Evolutionary conservation across 257 asterid species (phyloP), one percentile per base, ranked within the genome.

Genomic region (Jaltomata sinuosa): DNA sequence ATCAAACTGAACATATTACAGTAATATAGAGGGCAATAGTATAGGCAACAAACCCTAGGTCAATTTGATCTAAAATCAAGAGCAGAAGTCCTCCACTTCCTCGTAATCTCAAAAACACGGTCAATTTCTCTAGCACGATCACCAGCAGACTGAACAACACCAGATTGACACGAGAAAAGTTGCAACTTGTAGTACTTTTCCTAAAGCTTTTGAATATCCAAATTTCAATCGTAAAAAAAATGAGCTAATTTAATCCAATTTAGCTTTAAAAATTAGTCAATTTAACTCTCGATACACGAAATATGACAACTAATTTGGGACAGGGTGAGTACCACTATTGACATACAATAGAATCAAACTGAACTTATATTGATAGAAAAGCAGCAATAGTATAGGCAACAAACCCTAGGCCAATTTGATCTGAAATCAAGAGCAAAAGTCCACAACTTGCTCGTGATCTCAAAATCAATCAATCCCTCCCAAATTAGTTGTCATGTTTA

Each of bases 71-170:
- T 85, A 78, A 97, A 94, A 91, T 97, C 97, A 40, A 94, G 90
- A 68, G 94, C 83, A 49, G 93, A 91, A 16, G 80, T 89, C 90
- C 94, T 87, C 98, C 98, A 97, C 22, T 91, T 91, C 86, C 89
- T 94, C 45, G 92, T 90, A 79, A 97, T 86, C 71, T 87, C 98
- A 52, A 90, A 91, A 34, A 94, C 95, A 19, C 97, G 97, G 88
- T 95, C 99, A 47, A 97, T 76, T 82, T 88, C 97, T 7, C 98
- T 93, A 84, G 97, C 98, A 71, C 92, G 92, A 88, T 89, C 91
- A 79, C 91, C 79, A 57, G 98, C 98, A 21, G 95, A 87, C 79
- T 89, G 92, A 50, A 92, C 89, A 57, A 87, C 97, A 5, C 86
- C 91, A 0, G 95, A 90, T 3, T n/a, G n/a, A n/a, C n/a, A n/a